phyloP scores from a whole-genome alignment of 495 filamentous ascomycete species.

The Apiosordaria backusii region DNA sequence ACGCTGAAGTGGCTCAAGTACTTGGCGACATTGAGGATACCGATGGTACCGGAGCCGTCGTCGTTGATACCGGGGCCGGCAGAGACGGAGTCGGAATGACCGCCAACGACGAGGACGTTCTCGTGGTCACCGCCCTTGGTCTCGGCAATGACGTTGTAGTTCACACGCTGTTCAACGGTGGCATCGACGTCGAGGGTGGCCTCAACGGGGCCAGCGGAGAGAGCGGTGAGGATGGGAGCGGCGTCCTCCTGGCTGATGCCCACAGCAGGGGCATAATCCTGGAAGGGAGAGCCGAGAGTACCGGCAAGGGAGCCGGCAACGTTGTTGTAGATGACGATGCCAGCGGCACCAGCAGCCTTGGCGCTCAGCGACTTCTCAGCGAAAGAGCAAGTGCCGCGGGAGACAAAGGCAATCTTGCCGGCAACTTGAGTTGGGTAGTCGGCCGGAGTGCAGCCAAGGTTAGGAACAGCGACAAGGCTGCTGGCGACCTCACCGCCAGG shows the following conservation, averaged over 20 bases:
- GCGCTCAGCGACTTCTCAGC: constrained; percentile 57
- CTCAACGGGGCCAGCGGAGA: constrained; percentile 35
- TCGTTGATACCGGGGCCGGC: constrained; percentile 52
- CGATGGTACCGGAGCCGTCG: constrained; percentile 61
- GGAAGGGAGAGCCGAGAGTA: constrained; percentile 53
- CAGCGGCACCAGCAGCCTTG: constrained; percentile 56
- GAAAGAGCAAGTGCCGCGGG: constrained; percentile 61
- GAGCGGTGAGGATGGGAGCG: constrained; percentile 38
- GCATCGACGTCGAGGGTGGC: constrained; percentile 32
- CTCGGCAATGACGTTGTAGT: constrained; percentile 65
- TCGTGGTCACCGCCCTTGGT: constrained; percentile 62
- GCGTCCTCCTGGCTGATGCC: constrained; percentile 55
- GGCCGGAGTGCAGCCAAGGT: constrained; percentile 52
- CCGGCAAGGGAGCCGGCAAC: constrained; percentile 46
- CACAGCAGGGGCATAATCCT: constrained; percentile 49
- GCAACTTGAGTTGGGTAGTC: constrained; percentile 55
- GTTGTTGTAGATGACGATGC: constrained; percentile 65
- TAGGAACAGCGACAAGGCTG: constrained; percentile 46
- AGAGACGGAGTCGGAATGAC: constrained; percentile 65
- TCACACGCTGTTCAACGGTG: constrained; percentile 47
- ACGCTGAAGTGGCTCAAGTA: constrained; percentile 54
- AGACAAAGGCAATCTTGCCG: constrained; percentile 60
- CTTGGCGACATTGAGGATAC: constrained; percentile 60
- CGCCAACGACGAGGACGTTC: constrained; percentile 61
- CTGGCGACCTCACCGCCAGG: constrained; percentile 42